These are phyloP conservation scores for Lepidium didymum DNA, from an alignment of 345 rosid species.

Conservation along the genomic window DNA sequence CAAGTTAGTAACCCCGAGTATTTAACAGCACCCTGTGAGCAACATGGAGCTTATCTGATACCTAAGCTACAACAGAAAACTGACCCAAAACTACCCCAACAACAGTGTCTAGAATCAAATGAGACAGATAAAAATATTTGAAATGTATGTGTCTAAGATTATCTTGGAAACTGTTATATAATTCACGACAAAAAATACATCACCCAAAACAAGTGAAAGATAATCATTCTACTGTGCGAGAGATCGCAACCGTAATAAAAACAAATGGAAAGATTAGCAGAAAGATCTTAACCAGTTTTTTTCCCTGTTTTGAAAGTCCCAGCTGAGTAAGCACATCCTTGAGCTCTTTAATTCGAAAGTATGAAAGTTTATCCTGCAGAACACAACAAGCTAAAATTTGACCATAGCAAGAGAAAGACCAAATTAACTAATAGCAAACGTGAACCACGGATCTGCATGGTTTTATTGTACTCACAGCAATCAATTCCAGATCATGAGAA, in stretches of 20 bases:
- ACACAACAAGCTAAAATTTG: neutral
- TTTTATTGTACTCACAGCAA: neutral
- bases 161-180: neutral
- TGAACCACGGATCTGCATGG: neutral
- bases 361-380: constrained; percentile 70
- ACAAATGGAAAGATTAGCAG: neutral
- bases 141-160: neutral
- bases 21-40: neutral
- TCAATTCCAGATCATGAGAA: neutral
- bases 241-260: neutral
- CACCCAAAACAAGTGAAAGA: neutral
- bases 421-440: neutral
- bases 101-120: neutral
- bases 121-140: neutral
- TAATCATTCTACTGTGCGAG: neutral
- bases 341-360: constrained; percentile 91
- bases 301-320: constrained; percentile 95
- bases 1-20: neutral
- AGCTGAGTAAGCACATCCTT: constrained; percentile 88
- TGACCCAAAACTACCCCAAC: neutral
- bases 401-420: neutral
- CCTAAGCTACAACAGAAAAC: neutral
- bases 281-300: constrained; percentile 63
- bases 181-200: neutral
- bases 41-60: neutral